These are phyloP conservation scores for Penicillium canescens DNA, from an alignment of 495 filamentous ascomycete species.

Conservation along the genomic window DNA sequence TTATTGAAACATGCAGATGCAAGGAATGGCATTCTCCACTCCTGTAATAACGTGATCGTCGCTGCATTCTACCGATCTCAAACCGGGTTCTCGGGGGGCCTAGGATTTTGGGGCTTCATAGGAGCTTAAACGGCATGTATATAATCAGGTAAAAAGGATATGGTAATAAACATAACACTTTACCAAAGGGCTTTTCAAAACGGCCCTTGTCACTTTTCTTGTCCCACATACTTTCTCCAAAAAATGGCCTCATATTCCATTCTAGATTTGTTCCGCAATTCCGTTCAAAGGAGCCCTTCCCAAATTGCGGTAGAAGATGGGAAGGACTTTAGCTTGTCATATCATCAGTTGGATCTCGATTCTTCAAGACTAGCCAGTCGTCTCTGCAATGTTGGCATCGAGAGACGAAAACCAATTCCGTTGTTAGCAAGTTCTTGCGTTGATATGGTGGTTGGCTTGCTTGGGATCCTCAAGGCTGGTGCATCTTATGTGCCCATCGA, in stretches of 20 bases:
- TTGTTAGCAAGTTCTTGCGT: slow-evolving; percentile 2
- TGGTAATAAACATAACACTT: neutral
- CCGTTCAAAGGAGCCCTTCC: neutral
- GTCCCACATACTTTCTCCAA: neutral
- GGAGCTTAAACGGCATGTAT: neutral
- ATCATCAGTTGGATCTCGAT: neutral
- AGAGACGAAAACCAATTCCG: neutral
- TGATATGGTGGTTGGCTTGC: slow-evolving; percentile 15
- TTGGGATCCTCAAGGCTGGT: slow-evolving; percentile 20
- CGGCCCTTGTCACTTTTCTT: neutral
- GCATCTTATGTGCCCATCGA: slow-evolving; percentile 31
- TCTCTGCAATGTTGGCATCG: neutral
- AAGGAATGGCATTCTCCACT: neutral
- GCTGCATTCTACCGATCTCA: neutral
- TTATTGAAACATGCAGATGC: neutral
- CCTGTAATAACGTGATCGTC: neutral
- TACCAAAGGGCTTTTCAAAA: neutral
- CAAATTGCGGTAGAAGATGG: slow-evolving; percentile 1
- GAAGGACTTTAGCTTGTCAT: neutral
- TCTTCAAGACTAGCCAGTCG: neutral
- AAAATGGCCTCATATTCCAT: neutral
- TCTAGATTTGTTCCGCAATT: neutral
- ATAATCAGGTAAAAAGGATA: neutral
- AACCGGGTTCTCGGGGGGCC: neutral
- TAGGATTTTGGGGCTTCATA: neutral